Percentiles rank a stretch among this genome's conserved stretches.
These are phyloP conservation scores for Aspergillus neotritici DNA, from an alignment of 2,329 filamentous ascomycete species.

Conservation along the genomic window DNA sequence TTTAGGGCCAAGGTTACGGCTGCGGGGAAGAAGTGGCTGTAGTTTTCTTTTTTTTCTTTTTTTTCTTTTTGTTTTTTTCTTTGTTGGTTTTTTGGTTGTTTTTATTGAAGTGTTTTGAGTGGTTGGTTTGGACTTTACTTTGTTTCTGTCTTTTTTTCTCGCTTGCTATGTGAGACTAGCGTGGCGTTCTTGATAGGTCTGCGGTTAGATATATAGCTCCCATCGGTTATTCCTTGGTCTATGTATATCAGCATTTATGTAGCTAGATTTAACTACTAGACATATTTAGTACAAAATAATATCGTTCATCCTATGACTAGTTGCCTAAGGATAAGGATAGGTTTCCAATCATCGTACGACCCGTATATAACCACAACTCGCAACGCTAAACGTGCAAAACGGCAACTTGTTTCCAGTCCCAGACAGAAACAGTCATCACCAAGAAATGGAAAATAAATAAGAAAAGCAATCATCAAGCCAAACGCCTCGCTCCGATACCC, in stretches of 20 bases:
- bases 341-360: too few relatives aligned
- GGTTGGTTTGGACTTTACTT: not conserved
- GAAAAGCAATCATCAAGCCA: constrained; percentile 4
- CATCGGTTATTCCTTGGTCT: too few relatives aligned
- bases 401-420: not conserved
- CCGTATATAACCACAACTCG: too few relatives aligned
- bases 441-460: not conserved
- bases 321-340: too few relatives aligned
- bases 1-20: constrained; percentile 77
- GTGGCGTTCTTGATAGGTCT: too few relatives aligned
- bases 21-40: constrained; percentile 89
- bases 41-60: constrained; percentile 20
- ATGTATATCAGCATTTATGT: too few relatives aligned
- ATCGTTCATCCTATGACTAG: too few relatives aligned
- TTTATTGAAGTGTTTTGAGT: not conserved
- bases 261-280: too few relatives aligned
- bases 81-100: not conserved
- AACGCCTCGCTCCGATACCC: constrained; percentile 12
- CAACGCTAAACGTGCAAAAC: constrained; percentile 1
- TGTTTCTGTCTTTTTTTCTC: too few relatives aligned
- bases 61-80: constrained; percentile 3
- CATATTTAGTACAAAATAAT: too few relatives aligned
- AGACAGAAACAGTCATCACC: constrained; percentile 5
- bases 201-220: too few relatives aligned
- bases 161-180: too few relatives aligned